These are phyloP conservation scores for Allium sativum DNA, from an alignment of 106 monocot genomes.

Conservation along the genomic window DNA sequence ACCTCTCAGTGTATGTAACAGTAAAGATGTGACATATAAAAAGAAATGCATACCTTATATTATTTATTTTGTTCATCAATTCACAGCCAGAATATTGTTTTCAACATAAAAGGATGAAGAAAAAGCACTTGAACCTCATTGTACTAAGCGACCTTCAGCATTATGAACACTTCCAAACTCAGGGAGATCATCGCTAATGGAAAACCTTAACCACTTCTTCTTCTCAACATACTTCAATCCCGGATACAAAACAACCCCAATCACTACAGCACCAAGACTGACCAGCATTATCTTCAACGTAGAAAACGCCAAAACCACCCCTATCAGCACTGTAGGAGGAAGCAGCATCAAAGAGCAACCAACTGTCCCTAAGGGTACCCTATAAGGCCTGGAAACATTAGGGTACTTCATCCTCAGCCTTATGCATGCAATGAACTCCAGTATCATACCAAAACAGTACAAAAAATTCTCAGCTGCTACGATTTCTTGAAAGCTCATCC, in stretches of 20 bases:
- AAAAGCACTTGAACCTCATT: no score
- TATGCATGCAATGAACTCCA: slow-evolving; percentile 55
- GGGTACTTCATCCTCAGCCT: slow-evolving; percentile 36
- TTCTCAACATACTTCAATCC: slow-evolving; percentile 26
- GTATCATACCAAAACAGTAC: slow-evolving; percentile 63
- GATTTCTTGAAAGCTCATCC: slow-evolving; percentile 74
- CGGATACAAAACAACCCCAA: slow-evolving; percentile 43
- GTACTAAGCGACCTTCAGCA: not conserved
- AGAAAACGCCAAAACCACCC: slow-evolving; percentile 44
- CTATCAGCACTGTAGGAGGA: slow-evolving; percentile 43
- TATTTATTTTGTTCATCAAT: not conserved
- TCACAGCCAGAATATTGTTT: not conserved
- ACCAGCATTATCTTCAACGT: slow-evolving; percentile 48
- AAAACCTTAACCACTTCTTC: slow-evolving; percentile 36
- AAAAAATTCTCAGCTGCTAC: slow-evolving; percentile 64
- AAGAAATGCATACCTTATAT: not conserved
- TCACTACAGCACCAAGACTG: slow-evolving; percentile 30
- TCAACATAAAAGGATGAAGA: no score
- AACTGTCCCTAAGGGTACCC: slow-evolving; percentile 45
- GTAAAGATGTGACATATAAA: no score
- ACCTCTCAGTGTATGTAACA: not conserved
- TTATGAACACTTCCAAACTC: not conserved
- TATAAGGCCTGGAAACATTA: slow-evolving; percentile 23
- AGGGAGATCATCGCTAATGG: slow-evolving; percentile 18
- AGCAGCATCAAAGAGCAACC: slow-evolving; percentile 49